These are phyloP conservation scores for Hypoxylon perforatum DNA, from an alignment of 495 filamentous ascomycete genomes.

Conservation along the genomic window DNA sequence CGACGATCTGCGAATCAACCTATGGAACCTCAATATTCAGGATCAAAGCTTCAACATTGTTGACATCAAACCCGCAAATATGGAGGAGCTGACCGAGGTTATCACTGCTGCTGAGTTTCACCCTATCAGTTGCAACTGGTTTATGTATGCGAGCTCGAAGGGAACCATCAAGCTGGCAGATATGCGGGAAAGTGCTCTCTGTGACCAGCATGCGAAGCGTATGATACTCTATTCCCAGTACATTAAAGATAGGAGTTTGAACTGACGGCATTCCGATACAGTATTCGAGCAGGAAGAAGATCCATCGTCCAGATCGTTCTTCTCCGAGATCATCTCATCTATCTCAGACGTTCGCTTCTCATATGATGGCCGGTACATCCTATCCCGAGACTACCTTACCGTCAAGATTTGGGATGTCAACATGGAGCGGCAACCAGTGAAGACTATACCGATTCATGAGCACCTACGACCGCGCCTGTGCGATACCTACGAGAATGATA, in stretches of 20 bases:
- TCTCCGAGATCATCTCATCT: constrained; percentile 99
- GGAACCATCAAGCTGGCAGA: constrained; percentile 99
- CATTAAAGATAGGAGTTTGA: neutral
- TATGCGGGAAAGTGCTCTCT: constrained; percentile 95
- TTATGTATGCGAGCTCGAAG: constrained; percentile 99
- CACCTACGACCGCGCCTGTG: constrained; percentile 94
- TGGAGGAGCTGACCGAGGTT: constrained; percentile 99
- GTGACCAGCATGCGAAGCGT: constrained; percentile 96
- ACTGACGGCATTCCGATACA: constrained; percentile 50
- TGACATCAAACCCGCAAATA: constrained; percentile 99
- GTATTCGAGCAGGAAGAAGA: constrained; percentile 99
- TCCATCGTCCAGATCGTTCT: constrained; percentile 97
- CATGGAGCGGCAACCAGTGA: constrained; percentile 96
- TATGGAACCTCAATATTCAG: constrained; percentile 99
- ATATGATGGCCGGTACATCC: constrained; percentile 93
- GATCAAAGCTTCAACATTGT: constrained; percentile 99
- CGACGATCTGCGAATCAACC: constrained; percentile 95
- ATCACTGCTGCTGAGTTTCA: constrained; percentile 99
- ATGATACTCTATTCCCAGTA: constrained; percentile 48
- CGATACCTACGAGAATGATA: constrained; percentile 99
- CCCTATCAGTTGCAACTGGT: constrained; percentile 97
- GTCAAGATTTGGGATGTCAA: constrained; percentile 99
- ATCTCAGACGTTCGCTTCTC: constrained; percentile 99
- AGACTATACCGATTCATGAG: constrained; percentile 99
- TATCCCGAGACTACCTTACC: constrained; percentile 96